Base-by-base conservation (phyloP, 2,329 filamentous ascomycete genomes). In the Xylariaceae sp. region DNA sequence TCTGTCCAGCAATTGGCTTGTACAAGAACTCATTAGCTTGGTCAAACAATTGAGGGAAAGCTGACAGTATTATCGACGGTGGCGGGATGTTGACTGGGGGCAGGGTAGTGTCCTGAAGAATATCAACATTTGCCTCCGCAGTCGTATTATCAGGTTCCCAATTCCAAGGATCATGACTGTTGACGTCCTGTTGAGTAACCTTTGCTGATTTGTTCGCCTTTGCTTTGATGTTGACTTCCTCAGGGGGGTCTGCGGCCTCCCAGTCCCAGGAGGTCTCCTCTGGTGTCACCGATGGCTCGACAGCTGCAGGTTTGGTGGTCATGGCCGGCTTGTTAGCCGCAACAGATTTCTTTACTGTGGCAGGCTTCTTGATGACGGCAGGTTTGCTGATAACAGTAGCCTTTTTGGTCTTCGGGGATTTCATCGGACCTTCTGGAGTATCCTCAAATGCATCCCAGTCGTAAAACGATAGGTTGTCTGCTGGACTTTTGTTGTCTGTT, bases 21-120 rank as follows among this genome's bases (percentile, higher is more conserved):
- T 88, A 83, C 1, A 92, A 73, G 19, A 74, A 72, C 16, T 76
- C 69, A 50, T 83, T 79, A 4, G 84, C 83, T 22, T 83, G 72
- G 17, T 78, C 73, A 49, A 95, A 80, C 5, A 94, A 69, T 6
- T 79, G 72, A 0, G 88, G 82, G 54, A 95, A 89, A 6, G 89
- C 66, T 7, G 86, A 83, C 19, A 97, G 75, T 12, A 97, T 73
- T 17, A 95, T 76, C 1, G 88, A 88, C 1, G 92, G 92, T 4
- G 92, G 92, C 8, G 92, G 92, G 6, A 96, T 82, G 60, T 95
- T 96, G 16, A 83, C 88, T 5, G 90, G 90, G 5, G 88, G 86
- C 20, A 74, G 69, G 5, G 64, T 62, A 32, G 64, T 61, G 45
- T 71, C 55, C 55, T 51, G 39, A 22, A 47, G 38, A 36, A 46